Conservation (phyloP, 2,329 filamentous ascomycete species). For the Pseudocercospora fijiensis region DNA sequence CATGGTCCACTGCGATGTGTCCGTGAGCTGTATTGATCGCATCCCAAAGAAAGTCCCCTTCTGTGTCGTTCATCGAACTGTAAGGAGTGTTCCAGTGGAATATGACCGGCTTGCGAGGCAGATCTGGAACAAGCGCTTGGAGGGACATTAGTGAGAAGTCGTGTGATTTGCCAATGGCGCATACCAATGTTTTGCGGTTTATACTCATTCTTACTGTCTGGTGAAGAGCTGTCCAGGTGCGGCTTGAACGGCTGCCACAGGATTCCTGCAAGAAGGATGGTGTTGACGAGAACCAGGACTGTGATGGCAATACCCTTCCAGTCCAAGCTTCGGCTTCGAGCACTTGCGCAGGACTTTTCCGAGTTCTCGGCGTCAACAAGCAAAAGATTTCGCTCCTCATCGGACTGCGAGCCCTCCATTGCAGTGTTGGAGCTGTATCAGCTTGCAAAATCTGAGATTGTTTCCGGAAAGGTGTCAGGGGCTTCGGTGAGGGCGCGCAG, state of each 20-base stretch:
- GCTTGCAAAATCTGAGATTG: neutral
- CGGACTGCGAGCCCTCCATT: neutral
- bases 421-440: neutral
- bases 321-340: neutral
- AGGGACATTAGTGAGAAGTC: neutral
- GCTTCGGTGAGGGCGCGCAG: neutral
- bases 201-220: neutral
- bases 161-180: neutral
- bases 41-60: constrained; percentile 16
- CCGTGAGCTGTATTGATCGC: constrained; percentile 20
- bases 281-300: neutral
- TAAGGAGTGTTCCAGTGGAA: constrained; percentile 21
- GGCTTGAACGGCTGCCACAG: neutral
- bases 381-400: neutral
- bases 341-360: neutral
- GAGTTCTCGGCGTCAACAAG: neutral
- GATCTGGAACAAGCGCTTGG: neutral
- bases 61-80: constrained; percentile 16
- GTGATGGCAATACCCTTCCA: neutral
- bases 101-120: constrained; percentile 8
- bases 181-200: neutral
- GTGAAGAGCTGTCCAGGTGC: neutral
- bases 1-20: constrained; percentile 16
- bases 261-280: neutral
- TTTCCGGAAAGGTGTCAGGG: neutral